These are phyloP conservation scores for Beauveria australis DNA, from an alignment of 2,329 filamentous ascomycete genomes.

Conservation along the genomic window DNA sequence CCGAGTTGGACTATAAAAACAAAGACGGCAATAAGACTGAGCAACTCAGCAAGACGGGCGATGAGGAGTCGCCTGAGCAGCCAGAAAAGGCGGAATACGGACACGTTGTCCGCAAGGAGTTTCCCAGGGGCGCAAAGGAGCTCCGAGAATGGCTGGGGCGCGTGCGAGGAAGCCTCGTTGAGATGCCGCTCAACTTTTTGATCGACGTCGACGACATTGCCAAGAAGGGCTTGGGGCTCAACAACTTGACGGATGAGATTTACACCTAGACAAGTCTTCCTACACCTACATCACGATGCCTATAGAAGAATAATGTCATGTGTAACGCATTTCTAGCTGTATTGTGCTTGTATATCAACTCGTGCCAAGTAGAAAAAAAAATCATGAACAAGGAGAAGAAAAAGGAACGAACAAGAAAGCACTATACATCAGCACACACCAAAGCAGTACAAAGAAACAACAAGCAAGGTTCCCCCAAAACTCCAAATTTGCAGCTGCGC, in stretches of 20 bases:
- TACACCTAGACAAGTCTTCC: slow-evolving; percentile 46
- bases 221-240: slow-evolving; percentile 66
- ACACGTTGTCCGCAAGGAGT: slow-evolving; percentile 76
- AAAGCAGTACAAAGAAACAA: slow-evolving; percentile 9
- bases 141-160: slow-evolving; percentile 61
- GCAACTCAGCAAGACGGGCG: slow-evolving; percentile 33
- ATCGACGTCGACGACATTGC: slow-evolving; percentile 77
- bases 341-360: background rate
- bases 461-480: slow-evolving; percentile 7
- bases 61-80: slow-evolving; percentile 33
- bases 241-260: slow-evolving; percentile 62
- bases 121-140: slow-evolving; percentile 63
- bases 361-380: background rate
- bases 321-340: background rate
- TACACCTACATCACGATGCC: background rate
- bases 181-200: slow-evolving; percentile 88
- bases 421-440: slow-evolving; percentile 7
- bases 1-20: background rate
- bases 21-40: slow-evolving; percentile 31
- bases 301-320: background rate
- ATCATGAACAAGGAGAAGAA: background rate
- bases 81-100: slow-evolving; percentile 65
- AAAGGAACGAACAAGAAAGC: background rate
- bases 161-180: slow-evolving; percentile 64
- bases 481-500: background rate